Evolutionary conservation across 202 grass and related monocot genomes (phyloP).

Genomic region (Bolboschoenoplectus hybrid): DNA sequence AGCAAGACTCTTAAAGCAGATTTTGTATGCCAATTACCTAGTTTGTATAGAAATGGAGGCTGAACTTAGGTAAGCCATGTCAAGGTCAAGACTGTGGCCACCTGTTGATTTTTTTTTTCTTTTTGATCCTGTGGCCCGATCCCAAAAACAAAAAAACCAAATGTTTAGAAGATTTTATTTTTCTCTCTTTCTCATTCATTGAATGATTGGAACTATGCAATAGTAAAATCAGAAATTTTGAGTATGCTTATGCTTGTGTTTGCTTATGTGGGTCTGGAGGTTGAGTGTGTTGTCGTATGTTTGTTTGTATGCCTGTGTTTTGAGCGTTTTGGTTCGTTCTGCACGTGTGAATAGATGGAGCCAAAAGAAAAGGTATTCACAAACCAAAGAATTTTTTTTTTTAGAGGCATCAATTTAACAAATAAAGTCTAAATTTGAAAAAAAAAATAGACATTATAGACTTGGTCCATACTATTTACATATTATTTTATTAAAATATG

Average conservation of each 20-base stretch:
- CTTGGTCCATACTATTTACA: neutral
- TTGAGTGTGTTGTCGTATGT: neutral
- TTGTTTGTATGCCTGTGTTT: slow-evolving; percentile 9
- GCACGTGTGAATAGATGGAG: neutral
- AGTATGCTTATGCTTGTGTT: neutral
- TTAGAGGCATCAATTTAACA: neutral
- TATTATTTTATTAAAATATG: neutral
- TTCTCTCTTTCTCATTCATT: neutral
- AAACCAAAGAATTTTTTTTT: neutral
- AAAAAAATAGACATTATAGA: neutral
- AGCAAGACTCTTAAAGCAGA: neutral
- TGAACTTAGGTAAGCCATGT: neutral
- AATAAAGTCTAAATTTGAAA: neutral
- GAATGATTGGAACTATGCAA: neutral
- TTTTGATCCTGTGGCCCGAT: neutral
- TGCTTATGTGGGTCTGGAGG: neutral
- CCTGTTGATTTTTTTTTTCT: neutral
- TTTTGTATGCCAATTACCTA: neutral
- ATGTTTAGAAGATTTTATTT: neutral
- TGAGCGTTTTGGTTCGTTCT: neutral
- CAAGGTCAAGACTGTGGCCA: neutral
- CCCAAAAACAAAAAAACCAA: neutral
- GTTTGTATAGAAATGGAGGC: neutral
- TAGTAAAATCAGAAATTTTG: neutral
- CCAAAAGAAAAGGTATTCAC: neutral